phyloP scores from a whole-genome alignment of 352 stramenopile species.

The Pythium graminicola region DNA sequence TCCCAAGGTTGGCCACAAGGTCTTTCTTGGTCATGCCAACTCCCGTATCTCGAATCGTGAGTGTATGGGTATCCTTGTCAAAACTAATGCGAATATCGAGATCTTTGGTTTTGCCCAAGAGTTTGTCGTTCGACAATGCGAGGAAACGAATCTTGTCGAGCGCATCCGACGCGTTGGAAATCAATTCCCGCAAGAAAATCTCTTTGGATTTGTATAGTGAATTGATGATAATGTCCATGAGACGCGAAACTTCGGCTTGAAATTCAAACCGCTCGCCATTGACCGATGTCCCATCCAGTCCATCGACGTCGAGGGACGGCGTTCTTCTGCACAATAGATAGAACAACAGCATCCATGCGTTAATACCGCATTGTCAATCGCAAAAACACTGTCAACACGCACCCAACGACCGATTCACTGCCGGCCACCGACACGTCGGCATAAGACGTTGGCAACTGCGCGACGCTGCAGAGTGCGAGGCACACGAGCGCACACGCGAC shows the following conservation, averaged over 20 bases:
- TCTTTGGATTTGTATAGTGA: constrained; percentile 99
- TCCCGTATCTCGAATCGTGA: constrained; percentile 98
- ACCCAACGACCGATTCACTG: constrained; percentile 14
- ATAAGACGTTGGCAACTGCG: constrained; percentile 10
- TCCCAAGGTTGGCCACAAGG: constrained; percentile 97
- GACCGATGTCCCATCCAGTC: constrained; percentile 31
- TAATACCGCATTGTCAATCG: background rate
- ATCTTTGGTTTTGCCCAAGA: constrained; percentile 81
- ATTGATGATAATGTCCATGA: constrained; percentile 98
- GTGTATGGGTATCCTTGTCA: constrained; percentile 92
- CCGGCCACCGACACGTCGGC: constrained; percentile 16
- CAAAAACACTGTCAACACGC: background rate
- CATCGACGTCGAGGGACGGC: constrained; percentile 31
- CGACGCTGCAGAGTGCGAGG: constrained; percentile 20
- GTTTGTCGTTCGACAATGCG: constrained; percentile 58
- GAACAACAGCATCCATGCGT: background rate
- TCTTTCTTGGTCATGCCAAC: constrained; percentile 98
- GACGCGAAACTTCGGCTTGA: constrained; percentile 92
- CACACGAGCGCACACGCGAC: constrained; percentile 20
- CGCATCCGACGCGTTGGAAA: constrained; percentile 98
- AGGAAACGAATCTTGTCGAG: constrained; percentile 98
- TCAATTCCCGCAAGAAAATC: constrained; percentile 98
- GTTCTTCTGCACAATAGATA: constrained; percentile 15
- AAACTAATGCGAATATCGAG: constrained; percentile 97
- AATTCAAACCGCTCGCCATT: constrained; percentile 90